phyloP scores from a whole-genome alignment of 768 basidiomycete species.

The Cantharellus anzutake region DNA sequence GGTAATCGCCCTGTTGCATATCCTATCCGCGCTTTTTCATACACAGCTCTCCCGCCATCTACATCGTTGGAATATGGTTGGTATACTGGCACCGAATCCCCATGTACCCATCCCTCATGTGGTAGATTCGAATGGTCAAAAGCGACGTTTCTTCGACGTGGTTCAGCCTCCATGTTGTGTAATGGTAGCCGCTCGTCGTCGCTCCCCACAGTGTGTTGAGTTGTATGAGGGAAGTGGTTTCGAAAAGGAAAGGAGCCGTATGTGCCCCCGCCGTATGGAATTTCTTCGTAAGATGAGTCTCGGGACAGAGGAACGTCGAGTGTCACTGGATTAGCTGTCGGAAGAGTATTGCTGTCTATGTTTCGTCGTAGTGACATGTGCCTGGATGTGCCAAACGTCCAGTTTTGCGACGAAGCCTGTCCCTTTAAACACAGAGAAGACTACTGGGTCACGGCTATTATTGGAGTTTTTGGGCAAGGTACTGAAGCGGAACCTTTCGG shows the following conservation, averaged over 20 bases:
- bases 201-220: slow-evolving; percentile 28
- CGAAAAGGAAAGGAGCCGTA: neutral
- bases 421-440: too few relatives aligned
- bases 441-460: too few relatives aligned
- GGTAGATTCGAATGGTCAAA: neutral
- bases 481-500: too few relatives aligned
- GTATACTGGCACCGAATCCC: neutral
- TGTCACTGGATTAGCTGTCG: neutral
- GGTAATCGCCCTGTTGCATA: slow-evolving; percentile 7
- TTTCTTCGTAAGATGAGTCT: slow-evolving; percentile 11
- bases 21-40: slow-evolving; percentile 31
- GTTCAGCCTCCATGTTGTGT: slow-evolving; percentile 1
- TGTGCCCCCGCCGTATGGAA: slow-evolving; percentile 9
- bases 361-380: too few relatives aligned
- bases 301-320: slow-evolving; percentile 6
- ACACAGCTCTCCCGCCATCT: slow-evolving; percentile 50
- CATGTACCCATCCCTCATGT: slow-evolving; percentile 2
- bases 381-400: too few relatives aligned
- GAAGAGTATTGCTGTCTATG: too few relatives aligned
- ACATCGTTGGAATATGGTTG: slow-evolving; percentile 12
- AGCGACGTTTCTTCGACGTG: neutral
- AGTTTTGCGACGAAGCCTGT: too few relatives aligned
- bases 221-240: slow-evolving; percentile 15
- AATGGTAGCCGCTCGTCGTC: neutral
- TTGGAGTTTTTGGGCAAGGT: too few relatives aligned